A percentile compares a stretch with the other conserved stretches of the same genome.
phyloP scores from a whole-genome alignment of 352 stramenopile genomes.

The Phytophthora sp. region DNA sequence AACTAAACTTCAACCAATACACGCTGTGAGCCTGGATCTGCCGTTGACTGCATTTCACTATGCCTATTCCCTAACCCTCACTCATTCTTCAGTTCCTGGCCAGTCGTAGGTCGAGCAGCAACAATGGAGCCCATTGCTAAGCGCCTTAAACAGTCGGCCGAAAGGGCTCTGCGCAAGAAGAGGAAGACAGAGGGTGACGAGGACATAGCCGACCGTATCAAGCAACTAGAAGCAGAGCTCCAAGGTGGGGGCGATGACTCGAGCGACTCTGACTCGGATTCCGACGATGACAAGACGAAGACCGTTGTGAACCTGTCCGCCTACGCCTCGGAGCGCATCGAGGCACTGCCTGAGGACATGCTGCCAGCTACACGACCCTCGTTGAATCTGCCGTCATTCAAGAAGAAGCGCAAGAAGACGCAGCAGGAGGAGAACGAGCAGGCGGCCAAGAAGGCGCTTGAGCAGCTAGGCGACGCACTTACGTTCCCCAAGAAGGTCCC shows the following conservation, averaged over 20 bases:
- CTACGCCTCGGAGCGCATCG: conserved; percentile 68
- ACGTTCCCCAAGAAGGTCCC: conserved; percentile 77
- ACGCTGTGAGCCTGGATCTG: conserved; percentile 2
- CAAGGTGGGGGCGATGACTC: conserved; percentile 41
- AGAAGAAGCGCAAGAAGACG: conserved; percentile 52
- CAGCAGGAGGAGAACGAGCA: conserved; percentile 38
- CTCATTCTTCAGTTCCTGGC: conserved; percentile 26
- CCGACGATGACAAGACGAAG: conserved; percentile 27
- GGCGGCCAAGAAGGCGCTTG: conserved; percentile 34
- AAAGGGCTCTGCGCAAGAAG: conserved; percentile 53
- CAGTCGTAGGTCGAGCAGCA: conserved; percentile 21
- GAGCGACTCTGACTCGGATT: conserved; percentile 39
- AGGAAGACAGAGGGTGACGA: conserved; percentile 37
- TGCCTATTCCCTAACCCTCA: conserved; percentile 9
- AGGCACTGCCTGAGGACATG: conserved; percentile 60
- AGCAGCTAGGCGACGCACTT: conserved; percentile 53
- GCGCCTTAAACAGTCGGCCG: conserved; percentile 77
- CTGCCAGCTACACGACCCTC: conserved; percentile 49
- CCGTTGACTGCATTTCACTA: conserved; percentile 35
- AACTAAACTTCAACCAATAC: conserved; percentile 12
- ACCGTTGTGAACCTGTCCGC: conserved; percentile 72
- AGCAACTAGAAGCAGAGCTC: conserved; percentile 74
- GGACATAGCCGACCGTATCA: conserved; percentile 73
- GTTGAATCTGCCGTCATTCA: conserved; percentile 24
- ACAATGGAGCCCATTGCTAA: conserved; percentile 85